phyloP scores from a whole-genome alignment of 2,329 filamentous ascomycete species.

The Microcera coccophila region DNA sequence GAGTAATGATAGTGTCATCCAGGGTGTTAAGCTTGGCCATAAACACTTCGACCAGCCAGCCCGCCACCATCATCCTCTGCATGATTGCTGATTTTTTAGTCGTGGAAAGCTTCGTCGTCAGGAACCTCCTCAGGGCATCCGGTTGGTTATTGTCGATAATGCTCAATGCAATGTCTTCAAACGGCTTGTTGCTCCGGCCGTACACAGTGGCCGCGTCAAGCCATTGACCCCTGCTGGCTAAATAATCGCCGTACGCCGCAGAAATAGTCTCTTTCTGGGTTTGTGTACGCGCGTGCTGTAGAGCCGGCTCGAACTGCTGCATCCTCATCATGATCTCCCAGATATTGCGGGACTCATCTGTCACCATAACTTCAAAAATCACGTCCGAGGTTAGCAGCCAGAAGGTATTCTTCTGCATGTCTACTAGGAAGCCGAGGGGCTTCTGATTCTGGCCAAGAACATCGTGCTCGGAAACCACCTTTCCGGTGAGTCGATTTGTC shows the following conservation, averaged over 20 bases:
- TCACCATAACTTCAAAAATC: slow-evolving; percentile 89
- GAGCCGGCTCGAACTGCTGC: slow-evolving; percentile 82
- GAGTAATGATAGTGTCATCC: slow-evolving; percentile 89
- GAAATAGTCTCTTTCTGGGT: slow-evolving; percentile 87
- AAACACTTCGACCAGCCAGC: slow-evolving; percentile 92
- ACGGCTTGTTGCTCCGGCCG: slow-evolving; percentile 92
- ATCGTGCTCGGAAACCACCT: slow-evolving; percentile 80
- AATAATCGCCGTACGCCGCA: slow-evolving; percentile 83
- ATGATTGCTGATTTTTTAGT: slow-evolving; percentile 82
- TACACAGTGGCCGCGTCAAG: slow-evolving; percentile 85
- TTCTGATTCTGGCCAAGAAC: slow-evolving; percentile 77
- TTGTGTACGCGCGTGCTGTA: slow-evolving; percentile 76
- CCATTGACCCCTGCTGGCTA: slow-evolving; percentile 77
- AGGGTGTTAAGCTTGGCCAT: slow-evolving; percentile 96
- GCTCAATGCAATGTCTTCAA: slow-evolving; percentile 88
- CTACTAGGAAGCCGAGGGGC: slow-evolving; percentile 78
- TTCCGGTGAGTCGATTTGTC: slow-evolving; percentile 80
- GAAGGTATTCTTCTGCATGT: slow-evolving; percentile 92
- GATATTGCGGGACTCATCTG: slow-evolving; percentile 85
- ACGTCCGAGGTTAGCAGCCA: slow-evolving; percentile 92
- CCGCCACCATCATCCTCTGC: slow-evolving; percentile 93
- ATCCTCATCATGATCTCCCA: slow-evolving; percentile 90
- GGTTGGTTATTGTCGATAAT: slow-evolving; percentile 89
- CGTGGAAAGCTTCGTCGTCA: slow-evolving; percentile 75
- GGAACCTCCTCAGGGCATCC: slow-evolving; percentile 85